Conservation (phyloP, 169 alveolate species). For the Plasmodium gonderi region DNA sequence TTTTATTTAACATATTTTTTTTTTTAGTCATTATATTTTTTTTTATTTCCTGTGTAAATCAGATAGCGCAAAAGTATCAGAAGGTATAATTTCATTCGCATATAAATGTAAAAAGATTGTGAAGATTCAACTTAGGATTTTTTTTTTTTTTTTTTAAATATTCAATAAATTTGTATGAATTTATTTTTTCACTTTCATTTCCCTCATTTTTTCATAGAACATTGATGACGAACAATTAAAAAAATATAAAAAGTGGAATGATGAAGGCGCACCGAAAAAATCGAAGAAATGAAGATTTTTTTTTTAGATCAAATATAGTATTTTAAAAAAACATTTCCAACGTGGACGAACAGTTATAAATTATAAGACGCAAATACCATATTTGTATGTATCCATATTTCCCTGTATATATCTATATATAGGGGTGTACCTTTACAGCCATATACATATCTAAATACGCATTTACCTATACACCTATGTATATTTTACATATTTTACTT, state of each 20-base stretch:
- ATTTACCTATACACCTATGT: constrained; percentile 1
- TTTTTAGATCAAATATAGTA: neutral
- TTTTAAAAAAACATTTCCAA: neutral
- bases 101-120: neutral
- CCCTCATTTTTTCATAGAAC: constrained; percentile 31
- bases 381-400: neutral
- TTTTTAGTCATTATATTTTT: constrained; percentile 57
- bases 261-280: constrained; percentile 17
- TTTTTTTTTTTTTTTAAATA: too few relatives aligned
- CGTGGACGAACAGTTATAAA: neutral
- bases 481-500: neutral
- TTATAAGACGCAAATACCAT: neutral
- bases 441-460: neutral
- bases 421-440: neutral
- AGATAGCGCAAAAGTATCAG: constrained; percentile 72
- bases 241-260: neutral
- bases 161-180: neutral
- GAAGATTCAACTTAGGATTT: neutral
- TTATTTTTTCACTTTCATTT: neutral
- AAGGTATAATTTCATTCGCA: constrained; percentile 8
- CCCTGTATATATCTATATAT: neutral
- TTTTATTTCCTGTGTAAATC: constrained; percentile 72
- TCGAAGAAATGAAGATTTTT: neutral
- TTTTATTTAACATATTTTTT: constrained; percentile 73
- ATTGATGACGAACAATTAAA: constrained; percentile 67